Percentiles rank a stretch among this genome's conserved stretches.
phyloP scores from a whole-genome alignment of 2,329 filamentous ascomycete genomes.

The Magnaporthiopsis incrustans region DNA sequence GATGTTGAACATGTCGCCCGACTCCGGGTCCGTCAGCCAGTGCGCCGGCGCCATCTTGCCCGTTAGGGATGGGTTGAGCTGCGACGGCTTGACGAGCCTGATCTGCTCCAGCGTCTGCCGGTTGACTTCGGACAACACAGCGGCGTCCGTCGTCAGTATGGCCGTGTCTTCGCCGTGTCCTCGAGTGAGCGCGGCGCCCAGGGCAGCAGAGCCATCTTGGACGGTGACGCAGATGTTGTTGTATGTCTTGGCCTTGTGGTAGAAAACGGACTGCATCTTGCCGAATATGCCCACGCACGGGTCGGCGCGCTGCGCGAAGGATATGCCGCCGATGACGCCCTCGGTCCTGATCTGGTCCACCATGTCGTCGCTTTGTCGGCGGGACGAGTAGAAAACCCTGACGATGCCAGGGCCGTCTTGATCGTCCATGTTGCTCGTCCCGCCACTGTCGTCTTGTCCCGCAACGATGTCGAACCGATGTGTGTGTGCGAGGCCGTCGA shows the following conservation, averaged over 20 bases:
- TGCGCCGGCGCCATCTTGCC: slow-evolving; percentile 67
- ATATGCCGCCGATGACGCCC: slow-evolving; percentile 48
- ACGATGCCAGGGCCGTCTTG: slow-evolving; percentile 9
- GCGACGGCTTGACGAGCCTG: slow-evolving; percentile 48
- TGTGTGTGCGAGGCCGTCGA: slow-evolving; percentile 65
- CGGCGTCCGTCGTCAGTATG: background rate
- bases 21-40: slow-evolving; percentile 60
- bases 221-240: slow-evolving; percentile 61
- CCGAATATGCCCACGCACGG: slow-evolving; percentile 66
- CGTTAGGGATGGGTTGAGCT: slow-evolving; percentile 58
- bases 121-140: slow-evolving; percentile 44
- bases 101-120: slow-evolving; percentile 66
- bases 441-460: slow-evolving; percentile 18
- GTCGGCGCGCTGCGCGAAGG: slow-evolving; percentile 65
- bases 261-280: slow-evolving; percentile 39
- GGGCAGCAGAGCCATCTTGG: slow-evolving; percentile 38
- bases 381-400: slow-evolving; percentile 62
- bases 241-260: background rate
- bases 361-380: slow-evolving; percentile 56
- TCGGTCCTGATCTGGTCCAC: slow-evolving; percentile 51
- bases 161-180: background rate
- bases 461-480: slow-evolving; percentile 62
- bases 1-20: slow-evolving; percentile 73
- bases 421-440: slow-evolving; percentile 14
- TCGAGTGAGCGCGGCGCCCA: background rate